Evolutionary conservation across 2,329 filamentous ascomycete genomes (phyloP), one percentile per base, ranked within the genome.

Genomic region (Biscogniauxia sp.): DNA sequence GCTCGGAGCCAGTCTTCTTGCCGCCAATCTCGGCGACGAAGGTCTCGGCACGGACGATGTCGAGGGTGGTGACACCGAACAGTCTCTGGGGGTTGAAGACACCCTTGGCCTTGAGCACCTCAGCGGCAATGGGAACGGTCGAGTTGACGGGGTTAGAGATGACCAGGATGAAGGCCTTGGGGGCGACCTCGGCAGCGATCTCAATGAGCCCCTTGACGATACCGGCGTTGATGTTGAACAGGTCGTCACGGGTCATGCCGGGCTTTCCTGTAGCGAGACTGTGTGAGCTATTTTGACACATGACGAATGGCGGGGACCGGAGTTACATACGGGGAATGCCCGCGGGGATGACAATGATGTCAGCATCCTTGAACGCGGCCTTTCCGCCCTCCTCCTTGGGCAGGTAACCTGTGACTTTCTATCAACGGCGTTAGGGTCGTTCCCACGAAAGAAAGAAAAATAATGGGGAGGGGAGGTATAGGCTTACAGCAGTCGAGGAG

Each of bases 81-180:
- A 99, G 89, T 77, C 90, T 93, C 86, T 95, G 90, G 69, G 95
- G 84, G 84, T 99, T 90, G 81, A 98, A 99, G 74, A 96, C 92
- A 70, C 88, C 88, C 77, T 93, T 93, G 71, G 86, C 84, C 88
- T 97, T 98, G 77, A 99, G 89, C 64, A 97, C 91, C 84, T 99
- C 95, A 70, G 93, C 95, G 66, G 95, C 91, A 74, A 99, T 97
- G 66, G 95, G 95, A 61, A 99, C 95, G 60, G 95, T 99, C 57
- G 93, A 97, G 89, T 99, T 99, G 80, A 99, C 95, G 61, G 95
- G 95, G 87, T 99, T 99, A 74, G 94, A 98, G 80, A 99, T 99
- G 82, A 99, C 88, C 68, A 98, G 88, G 76, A 97, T 88, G 81
- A 89, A 97, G 59, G 95, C 95, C 78, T 97, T 96, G 76, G 95